Base-by-base conservation (phyloP, 352 stramenopile species). In the Globisporangium uncinulatum region DNA sequence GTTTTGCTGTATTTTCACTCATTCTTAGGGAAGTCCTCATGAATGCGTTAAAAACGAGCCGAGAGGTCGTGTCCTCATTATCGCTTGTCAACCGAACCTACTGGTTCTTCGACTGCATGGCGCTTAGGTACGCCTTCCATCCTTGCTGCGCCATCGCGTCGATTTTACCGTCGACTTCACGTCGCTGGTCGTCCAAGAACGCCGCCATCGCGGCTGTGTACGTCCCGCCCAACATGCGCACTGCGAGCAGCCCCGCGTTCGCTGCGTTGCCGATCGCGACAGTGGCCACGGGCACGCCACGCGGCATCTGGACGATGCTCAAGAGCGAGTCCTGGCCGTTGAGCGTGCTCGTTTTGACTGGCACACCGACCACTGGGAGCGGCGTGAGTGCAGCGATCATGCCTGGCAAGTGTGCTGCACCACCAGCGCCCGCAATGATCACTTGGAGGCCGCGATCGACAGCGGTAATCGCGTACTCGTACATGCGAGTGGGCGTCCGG, bases 271-370 rank as follows among this genome's bases (percentile, higher is more conserved):
- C 96, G 65, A 99, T 99, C 2, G 95, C 96, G 14, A 99, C 96
- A 11, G 97, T 99, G 2, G 97, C 97, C 41, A 99, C 96, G 11
- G 97, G 97, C 36, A 99, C 87, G 51, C 97, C 97, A 36, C 94
- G 76, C 39, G 97, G 97, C 97, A 99, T 99, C 82, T 99, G 97
- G 21, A 99, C 96, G 70, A 99, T 99, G 67, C 91, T 98, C 62
- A 99, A 79, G 13, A 99, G 75, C 46, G 94, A 98, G 76, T 99
- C 97, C 52, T 98, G 76, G 31, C 97, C 97, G 64, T 96, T 98
- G 14, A 99, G 72, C 19, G 96, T 98, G 21, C 89, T 98, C 6
- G 95, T 99, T 77, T 99, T 98, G 20, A 99, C 92, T 13, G 97
- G 97, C 2, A 99, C 97, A 42, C 97, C 97, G 29, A 99, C 79